phyloP scores from a whole-genome alignment of 768 basidiomycete genomes.

The Imleria badia region DNA sequence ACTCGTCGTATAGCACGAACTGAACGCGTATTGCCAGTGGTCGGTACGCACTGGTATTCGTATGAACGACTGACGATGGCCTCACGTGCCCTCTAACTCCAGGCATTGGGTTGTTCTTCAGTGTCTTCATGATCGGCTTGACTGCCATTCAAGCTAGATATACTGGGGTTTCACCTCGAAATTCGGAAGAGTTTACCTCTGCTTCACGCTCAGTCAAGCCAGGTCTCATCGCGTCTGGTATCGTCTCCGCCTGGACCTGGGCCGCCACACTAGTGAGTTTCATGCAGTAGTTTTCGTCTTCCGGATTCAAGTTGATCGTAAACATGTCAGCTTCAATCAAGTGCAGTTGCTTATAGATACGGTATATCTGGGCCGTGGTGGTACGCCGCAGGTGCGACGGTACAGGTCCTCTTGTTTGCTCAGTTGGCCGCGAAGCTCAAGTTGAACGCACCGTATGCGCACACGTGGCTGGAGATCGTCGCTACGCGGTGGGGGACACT shows the following conservation, averaged over 20 bases:
- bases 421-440: constrained; percentile 91
- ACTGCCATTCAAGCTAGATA: constrained; percentile 84
- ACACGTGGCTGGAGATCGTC: constrained; percentile 89
- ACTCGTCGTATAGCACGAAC: neutral
- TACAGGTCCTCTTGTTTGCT: constrained; percentile 90
- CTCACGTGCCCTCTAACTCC: constrained; percentile 5
- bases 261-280: constrained; percentile 65
- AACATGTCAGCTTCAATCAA: constrained; percentile 62
- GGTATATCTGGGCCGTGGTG: constrained; percentile 88
- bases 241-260: constrained; percentile 94
- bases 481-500: constrained; percentile 73
- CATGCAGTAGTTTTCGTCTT: neutral
- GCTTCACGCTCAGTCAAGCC: constrained; percentile 86
- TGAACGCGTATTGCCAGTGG: constrained; percentile 37
- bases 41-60: constrained; percentile 38
- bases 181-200: constrained; percentile 81
- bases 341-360: constrained; percentile 82
- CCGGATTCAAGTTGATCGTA: neutral
- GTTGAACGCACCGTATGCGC: constrained; percentile 83
- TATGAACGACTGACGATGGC: neutral
- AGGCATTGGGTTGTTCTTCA: constrained; percentile 91
- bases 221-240: constrained; percentile 89
- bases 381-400: constrained; percentile 88
- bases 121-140: constrained; percentile 72
- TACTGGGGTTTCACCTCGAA: constrained; percentile 75